A percentile compares a stretch with the other conserved stretches of the same genome.
phyloP scores from a whole-genome alignment of 129 eudicot genomes.

The Arctium lappa region DNA sequence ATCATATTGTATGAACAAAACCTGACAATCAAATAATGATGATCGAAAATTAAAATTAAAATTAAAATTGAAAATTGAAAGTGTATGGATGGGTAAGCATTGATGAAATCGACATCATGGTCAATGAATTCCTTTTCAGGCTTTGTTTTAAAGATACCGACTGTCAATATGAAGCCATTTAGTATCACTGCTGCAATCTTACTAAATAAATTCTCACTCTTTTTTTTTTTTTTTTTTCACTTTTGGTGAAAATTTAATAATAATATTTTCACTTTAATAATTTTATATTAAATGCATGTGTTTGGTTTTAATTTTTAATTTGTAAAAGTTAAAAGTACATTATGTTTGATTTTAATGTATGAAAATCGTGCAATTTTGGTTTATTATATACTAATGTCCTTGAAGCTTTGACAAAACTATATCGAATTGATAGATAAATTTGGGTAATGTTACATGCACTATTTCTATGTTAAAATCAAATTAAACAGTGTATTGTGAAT shows the following conservation, averaged over 20 bases:
- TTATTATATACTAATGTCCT: too few relatives aligned
- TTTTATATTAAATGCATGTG: not conserved
- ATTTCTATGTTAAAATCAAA: too few relatives aligned
- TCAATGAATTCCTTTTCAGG: slow-evolving; percentile 43
- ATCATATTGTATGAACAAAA: slow-evolving; percentile 12
- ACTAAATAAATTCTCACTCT: slow-evolving; percentile 25
- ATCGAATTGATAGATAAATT: too few relatives aligned
- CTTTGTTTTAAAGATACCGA: slow-evolving; percentile 35
- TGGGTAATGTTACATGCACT: too few relatives aligned
- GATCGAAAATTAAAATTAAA: not conserved
- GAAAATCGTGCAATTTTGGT: too few relatives aligned
- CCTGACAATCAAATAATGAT: slow-evolving; percentile 10
- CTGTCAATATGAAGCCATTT: slow-evolving; percentile 37
- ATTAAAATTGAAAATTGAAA: not conserved
- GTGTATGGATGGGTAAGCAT: slow-evolving; percentile 26
- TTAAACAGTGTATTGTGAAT: too few relatives aligned
- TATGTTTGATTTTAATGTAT: too few relatives aligned
- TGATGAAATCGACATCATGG: slow-evolving; percentile 33
- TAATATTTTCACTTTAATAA: not conserved
- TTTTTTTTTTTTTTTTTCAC: slow-evolving; percentile 7
- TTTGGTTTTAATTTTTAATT: not conserved
- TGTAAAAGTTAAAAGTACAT: too few relatives aligned
- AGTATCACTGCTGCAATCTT: slow-evolving; percentile 31
- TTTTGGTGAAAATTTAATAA: not conserved
- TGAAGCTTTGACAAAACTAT: too few relatives aligned